phyloP scores from a whole-genome alignment of 768 basidiomycete species.

The Boletellus sp. region DNA sequence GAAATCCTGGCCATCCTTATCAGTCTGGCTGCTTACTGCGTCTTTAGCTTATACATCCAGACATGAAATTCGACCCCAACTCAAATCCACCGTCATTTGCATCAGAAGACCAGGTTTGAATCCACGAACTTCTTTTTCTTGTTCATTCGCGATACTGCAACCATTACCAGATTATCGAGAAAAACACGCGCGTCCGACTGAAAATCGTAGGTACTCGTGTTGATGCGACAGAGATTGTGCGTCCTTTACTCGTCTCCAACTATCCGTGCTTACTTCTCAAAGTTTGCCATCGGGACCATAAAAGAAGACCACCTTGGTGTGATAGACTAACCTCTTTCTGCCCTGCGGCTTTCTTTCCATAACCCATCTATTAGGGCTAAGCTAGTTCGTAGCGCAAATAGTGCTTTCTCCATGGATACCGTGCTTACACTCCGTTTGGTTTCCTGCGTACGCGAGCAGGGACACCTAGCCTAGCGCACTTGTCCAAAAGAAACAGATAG shows the following conservation, averaged over 20 bases:
- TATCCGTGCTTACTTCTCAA: background rate
- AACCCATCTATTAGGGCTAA: background rate
- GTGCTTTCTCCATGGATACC: background rate
- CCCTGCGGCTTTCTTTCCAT: background rate
- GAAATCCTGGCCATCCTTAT: conserved; percentile 21
- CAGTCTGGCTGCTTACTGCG: conserved; percentile 3
- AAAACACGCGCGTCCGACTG: conserved; percentile 86
- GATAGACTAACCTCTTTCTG: conserved; percentile 53
- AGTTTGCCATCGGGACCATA: conserved; percentile 98
- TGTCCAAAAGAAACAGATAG: background rate
- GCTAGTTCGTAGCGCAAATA: conserved; percentile 5
- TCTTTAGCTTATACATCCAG: conserved; percentile 84
- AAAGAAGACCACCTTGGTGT: conserved; percentile 98
- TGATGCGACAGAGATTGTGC: conserved; percentile 94
- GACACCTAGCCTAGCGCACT: background rate
- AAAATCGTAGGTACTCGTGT: conserved; percentile 99
- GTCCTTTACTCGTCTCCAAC: conserved; percentile 28
- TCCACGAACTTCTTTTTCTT: background rate
- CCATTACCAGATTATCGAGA: conserved; percentile 74
- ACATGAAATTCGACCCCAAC: conserved; percentile 93
- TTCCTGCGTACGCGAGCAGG: too few relatives aligned
- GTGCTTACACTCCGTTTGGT: background rate
- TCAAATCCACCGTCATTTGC: conserved; percentile 96
- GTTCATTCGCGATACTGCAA: background rate
- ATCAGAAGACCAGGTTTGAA: conserved; percentile 75